Conservation (phyloP, 2,329 filamentous ascomycete genomes). For the Diaporthe sp. region DNA sequence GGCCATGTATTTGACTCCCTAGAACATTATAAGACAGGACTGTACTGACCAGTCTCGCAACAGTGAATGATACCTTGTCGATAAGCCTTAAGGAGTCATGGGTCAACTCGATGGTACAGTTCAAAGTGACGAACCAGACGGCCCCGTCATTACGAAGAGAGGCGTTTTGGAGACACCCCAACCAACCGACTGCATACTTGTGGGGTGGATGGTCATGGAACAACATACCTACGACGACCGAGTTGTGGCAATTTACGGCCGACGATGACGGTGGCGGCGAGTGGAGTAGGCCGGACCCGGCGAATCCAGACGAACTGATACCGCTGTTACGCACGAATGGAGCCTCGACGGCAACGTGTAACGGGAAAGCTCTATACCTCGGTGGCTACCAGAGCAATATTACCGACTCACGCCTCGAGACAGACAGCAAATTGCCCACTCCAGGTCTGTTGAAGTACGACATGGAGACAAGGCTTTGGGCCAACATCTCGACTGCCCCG, state of each 20-base stretch:
- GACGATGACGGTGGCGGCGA: background rate
- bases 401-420: background rate
- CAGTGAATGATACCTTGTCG: constrained; percentile 2
- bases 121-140: background rate
- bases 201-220: background rate
- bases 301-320: background rate
- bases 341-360: background rate
- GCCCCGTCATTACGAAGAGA: background rate
- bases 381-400: background rate
- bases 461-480: background rate
- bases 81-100: background rate
- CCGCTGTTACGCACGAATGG: background rate
- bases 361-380: background rate
- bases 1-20: background rate
- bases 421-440: background rate
- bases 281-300: background rate
- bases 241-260: constrained; percentile 1
- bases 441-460: background rate
- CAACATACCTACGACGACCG: background rate
- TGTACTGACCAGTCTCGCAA: background rate
- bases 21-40: background rate
- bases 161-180: background rate
- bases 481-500: background rate
- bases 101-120: background rate
- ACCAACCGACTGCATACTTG: background rate